Evolutionary conservation across 1,284 basidiomycete species (phyloP), one percentile per base, ranked within the genome.

Genomic region (Psilocybe mexicana): DNA sequence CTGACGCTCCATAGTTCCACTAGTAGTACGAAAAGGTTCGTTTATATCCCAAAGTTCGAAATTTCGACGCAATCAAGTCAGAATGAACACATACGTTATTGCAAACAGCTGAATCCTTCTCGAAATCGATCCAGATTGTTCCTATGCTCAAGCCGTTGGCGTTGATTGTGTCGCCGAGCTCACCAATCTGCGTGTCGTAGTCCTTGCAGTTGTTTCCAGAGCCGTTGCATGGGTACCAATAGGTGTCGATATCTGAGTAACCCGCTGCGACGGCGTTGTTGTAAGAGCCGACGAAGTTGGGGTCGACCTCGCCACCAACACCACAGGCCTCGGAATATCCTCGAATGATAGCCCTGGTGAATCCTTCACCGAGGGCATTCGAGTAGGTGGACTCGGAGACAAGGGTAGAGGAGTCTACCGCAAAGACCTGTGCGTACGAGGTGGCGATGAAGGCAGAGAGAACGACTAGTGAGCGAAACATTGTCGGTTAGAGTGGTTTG

Each of bases 201-300:
- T 61, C 62, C 53, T 68, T 68, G 57, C 67, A 68, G 23, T 46
- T 58, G 45, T 68, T 62, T 6, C 55, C 59, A 6, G 67, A 63
- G 0, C 66, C 66, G 42, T 64, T 66, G 57, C 66, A 67, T 0
- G 65, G 66, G 63, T 65, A 68, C 65, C 64, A 68, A 52, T 68
- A 66, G 56, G 58, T 66, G 57, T 68, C 65, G 42, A 68, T 68
- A 55, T 68, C 52, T 35, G 65, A 65, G 49, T 57, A 56, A 5
- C 65, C 65, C 2, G 67, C 67, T 1, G 67, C 64, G 4, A 63
- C 59, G 0, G 65, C 65, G 36, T 68, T 68, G 42, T 65, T 67
- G 57, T 68, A 68, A 2, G 65, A 61, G 0, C 43, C 33, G 33
- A 68, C 64, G 38, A 68, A 68, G 59, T 68, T 68, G 28, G 67